Evolutionary conservation across 2,329 filamentous ascomycete species (phyloP).

Genomic region (Aspergillus quadricinctus): DNA sequence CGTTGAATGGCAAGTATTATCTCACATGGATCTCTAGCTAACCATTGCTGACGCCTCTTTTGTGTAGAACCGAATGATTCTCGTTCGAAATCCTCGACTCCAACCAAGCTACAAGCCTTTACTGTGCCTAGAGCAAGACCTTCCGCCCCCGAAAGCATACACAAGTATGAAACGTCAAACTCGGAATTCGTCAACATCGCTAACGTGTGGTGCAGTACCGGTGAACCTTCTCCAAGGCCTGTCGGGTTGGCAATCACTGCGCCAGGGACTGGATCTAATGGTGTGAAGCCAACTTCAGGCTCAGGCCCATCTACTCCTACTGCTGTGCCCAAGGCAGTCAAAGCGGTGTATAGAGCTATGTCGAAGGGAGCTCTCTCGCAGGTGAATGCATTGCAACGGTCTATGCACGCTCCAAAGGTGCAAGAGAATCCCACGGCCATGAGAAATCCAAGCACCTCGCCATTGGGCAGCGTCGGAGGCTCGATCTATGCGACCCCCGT

Average conservation of each 20-base stretch:
- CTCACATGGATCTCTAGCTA: not conserved
- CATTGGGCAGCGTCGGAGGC: conserved; percentile 4
- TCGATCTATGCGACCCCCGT: conserved; percentile 8
- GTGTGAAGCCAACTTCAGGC: not conserved
- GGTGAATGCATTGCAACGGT: not conserved
- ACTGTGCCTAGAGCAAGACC: not conserved
- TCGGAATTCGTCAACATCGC: not conserved
- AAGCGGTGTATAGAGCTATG: not conserved
- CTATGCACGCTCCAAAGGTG: conserved; percentile 10
- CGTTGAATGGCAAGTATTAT: not conserved
- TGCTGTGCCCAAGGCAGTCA: not conserved
- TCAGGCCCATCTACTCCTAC: not conserved
- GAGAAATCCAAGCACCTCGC: not conserved
- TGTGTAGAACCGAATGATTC: not conserved
- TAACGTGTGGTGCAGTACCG: not conserved
- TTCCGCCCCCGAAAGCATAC: not conserved
- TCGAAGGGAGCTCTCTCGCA: not conserved
- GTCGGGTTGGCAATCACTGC: not conserved
- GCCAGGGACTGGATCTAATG: not conserved
- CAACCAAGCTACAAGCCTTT: not conserved
- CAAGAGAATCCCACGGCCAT: not conserved
- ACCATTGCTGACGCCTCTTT: not conserved
- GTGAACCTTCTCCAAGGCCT: not conserved
- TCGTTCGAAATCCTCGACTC: not conserved
- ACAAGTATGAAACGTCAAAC: not conserved